Conservation (phyloP, 345 rosid species). For the Excoecaria agallocha region DNA sequence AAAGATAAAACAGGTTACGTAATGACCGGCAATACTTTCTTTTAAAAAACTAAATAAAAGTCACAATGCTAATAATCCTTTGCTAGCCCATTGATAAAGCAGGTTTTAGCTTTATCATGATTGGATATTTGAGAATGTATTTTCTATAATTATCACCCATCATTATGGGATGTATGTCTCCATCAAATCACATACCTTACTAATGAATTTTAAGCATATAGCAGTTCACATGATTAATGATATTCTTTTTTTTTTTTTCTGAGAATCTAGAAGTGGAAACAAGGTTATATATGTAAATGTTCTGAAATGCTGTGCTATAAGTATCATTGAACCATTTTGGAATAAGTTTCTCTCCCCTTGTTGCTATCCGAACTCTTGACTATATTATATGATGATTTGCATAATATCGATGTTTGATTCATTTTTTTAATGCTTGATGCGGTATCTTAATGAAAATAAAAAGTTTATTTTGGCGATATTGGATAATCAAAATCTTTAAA, state of each 20-base stretch:
- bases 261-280: not conserved
- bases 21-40: too few species aligned
- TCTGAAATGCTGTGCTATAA: not conserved
- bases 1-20: too few species aligned
- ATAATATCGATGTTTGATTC: conserved; percentile 1
- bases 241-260: not conserved
- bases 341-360: not conserved
- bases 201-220: not conserved
- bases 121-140: too few species aligned
- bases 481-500: conserved; percentile 91
- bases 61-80: too few species aligned
- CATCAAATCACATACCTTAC: not conserved
- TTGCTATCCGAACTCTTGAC: not conserved
- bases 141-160: too few species aligned
- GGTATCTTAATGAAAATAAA: conserved; percentile 95
- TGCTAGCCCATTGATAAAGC: too few species aligned
- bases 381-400: not conserved
- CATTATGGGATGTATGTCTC: too few species aligned
- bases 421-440: conserved; percentile 29
- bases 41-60: too few species aligned
- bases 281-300: not conserved
- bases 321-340: not conserved
- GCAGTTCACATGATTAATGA: not conserved
- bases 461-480: conserved; percentile 78
- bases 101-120: too few species aligned